Percentiles rank a stretch among this genome's conserved stretches.
These are phyloP conservation scores for Trichoderma asperellum DNA, from an alignment of 2,329 filamentous ascomycete genomes.

Conservation along the genomic window DNA sequence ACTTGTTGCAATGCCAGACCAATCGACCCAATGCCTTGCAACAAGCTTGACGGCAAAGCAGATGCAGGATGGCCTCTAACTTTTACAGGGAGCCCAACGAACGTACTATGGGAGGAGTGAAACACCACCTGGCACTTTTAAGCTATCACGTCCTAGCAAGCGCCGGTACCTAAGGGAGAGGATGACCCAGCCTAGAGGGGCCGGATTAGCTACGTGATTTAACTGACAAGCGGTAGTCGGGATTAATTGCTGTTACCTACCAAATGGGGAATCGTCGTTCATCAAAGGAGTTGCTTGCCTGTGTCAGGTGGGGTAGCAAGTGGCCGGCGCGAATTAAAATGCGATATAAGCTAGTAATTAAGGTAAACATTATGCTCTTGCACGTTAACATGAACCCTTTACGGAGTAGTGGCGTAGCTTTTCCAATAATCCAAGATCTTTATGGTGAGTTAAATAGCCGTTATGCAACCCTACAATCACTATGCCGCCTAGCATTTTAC, in stretches of 20 bases:
- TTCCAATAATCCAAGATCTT: too few species aligned
- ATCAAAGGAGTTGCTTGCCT: background rate
- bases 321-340: conserved; percentile 1
- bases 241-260: conserved; percentile 15
- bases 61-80: background rate
- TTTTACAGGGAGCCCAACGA: background rate
- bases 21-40: background rate
- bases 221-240: conserved; percentile 4
- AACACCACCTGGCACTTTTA: background rate
- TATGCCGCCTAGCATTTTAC: background rate
- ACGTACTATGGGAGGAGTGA: conserved; percentile 5
- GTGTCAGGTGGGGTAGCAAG: conserved; percentile 2
- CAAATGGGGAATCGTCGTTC: conserved; percentile 20
- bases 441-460: background rate
- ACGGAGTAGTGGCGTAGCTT: too few species aligned
- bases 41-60: background rate
- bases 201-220: conserved; percentile 2
- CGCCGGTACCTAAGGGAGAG: background rate
- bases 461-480: background rate
- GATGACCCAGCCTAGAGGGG: background rate
- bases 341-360: conserved; percentile 22
- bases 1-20: background rate
- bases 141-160: background rate
- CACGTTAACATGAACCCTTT: background rate
- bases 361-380: conserved; percentile 19